Evolutionary conservation across 2,329 filamentous ascomycete genomes (phyloP).

Genomic region (Rachicladosporium sp.): DNA sequence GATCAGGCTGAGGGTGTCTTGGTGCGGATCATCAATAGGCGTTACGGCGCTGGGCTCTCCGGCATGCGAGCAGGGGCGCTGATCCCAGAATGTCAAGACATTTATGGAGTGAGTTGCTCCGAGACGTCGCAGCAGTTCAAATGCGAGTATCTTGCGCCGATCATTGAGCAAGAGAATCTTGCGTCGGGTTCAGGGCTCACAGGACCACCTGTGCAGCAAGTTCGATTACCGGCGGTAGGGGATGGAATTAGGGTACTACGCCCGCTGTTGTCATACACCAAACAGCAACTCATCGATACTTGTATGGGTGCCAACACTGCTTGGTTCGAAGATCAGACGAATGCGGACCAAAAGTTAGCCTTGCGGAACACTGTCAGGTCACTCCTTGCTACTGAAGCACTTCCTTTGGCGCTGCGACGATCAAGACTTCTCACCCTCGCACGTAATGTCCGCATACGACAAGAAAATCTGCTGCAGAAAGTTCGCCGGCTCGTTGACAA

Average conservation of each 20-base stretch:
- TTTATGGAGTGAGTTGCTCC: constrained; percentile 53
- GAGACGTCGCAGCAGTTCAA: constrained; percentile 21
- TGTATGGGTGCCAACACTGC: constrained; percentile 54
- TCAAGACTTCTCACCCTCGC: constrained; percentile 51
- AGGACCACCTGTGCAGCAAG: background rate
- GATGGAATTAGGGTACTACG: constrained; percentile 57
- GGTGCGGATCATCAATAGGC: constrained; percentile 59
- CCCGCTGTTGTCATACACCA: constrained; percentile 58
- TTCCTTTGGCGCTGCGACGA: constrained; percentile 61
- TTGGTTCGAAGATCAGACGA: constrained; percentile 82
- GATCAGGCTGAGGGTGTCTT: constrained; percentile 86
- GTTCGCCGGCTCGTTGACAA: constrained; percentile 44
- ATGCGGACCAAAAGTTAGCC: constrained; percentile 64
- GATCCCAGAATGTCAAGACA: constrained; percentile 74
- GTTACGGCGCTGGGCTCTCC: constrained; percentile 53
- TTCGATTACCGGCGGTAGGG: constrained; percentile 35
- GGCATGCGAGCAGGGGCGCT: constrained; percentile 12
- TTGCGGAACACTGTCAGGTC: constrained; percentile 68
- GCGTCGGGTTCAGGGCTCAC: constrained; percentile 15
- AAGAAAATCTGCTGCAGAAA: constrained; percentile 35
- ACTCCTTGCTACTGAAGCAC: constrained; percentile 42
- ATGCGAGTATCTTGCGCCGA: background rate
- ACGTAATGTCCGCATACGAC: constrained; percentile 36
- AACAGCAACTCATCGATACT: constrained; percentile 61
- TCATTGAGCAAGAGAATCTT: constrained; percentile 1